Evolutionary conservation across 306 rosid species (phyloP).

Genomic region (Castanopsis chinensis): DNA sequence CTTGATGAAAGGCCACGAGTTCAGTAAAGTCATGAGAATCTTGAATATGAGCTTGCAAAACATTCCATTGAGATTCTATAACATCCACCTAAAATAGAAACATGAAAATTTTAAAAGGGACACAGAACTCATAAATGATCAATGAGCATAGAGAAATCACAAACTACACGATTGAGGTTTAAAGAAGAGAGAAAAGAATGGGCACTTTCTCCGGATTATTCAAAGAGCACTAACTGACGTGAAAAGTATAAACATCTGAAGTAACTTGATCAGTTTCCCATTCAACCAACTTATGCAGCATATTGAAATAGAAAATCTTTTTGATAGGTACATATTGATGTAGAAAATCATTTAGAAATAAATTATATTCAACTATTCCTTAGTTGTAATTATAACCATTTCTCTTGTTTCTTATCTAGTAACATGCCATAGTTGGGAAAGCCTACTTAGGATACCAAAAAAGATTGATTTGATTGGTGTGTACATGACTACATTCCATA

Average conservation of each 20-base stretch:
- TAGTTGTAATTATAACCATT: background rate
- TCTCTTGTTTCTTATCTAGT: background rate
- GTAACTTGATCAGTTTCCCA: background rate
- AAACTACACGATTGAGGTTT: background rate
- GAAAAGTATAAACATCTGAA: background rate
- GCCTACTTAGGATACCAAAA: background rate
- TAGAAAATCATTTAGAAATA: background rate
- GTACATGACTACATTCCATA: background rate
- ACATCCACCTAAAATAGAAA: conserved; percentile 80
- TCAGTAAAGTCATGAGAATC: conserved; percentile 88
- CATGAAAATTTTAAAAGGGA: conserved; percentile 14
- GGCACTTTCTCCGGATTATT: background rate
- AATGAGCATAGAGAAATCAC: background rate
- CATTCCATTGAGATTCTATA: conserved; percentile 95
- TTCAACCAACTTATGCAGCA: conserved; percentile 2
- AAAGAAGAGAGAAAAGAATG: background rate
- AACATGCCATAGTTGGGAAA: background rate
- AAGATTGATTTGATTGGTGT: background rate
- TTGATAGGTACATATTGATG: background rate
- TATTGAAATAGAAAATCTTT: background rate
- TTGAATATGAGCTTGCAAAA: conserved; percentile 87
- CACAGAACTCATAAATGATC: background rate
- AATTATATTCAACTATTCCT: background rate
- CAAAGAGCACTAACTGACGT: background rate
- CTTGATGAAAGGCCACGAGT: conserved; percentile 91